These are phyloP conservation scores for Polygonum aviculare DNA, from an alignment of 148 eudicot species.

Conservation along the genomic window DNA sequence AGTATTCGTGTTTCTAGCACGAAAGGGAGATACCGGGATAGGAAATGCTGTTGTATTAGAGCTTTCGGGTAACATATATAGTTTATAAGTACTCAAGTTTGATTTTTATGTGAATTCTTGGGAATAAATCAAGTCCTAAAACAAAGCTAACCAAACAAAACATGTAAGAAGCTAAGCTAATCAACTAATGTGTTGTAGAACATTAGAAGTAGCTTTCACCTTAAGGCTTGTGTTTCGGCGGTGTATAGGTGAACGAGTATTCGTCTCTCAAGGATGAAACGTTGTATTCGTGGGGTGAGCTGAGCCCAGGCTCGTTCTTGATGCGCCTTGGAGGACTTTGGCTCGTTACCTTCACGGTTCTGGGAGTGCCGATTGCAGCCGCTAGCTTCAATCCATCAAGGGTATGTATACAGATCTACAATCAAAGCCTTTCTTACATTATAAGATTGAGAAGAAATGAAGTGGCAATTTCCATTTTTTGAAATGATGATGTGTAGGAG, in stretches of 20 bases:
- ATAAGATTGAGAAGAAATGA: not conserved
- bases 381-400: constrained; percentile 95
- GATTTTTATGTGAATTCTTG: too few species aligned
- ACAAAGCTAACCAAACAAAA: too few species aligned
- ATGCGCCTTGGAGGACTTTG: constrained; percentile 86
- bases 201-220: too few species aligned
- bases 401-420: constrained; percentile 24
- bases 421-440: not conserved
- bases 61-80: too few species aligned
- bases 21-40: too few species aligned
- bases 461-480: not conserved
- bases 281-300: constrained; percentile 93
- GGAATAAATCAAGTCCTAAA: too few species aligned
- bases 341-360: constrained; percentile 68
- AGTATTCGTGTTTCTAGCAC: too few species aligned
- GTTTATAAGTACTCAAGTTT: too few species aligned
- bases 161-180: too few species aligned
- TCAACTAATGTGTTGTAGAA: too few species aligned
- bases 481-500: constrained; percentile 42
- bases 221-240: not conserved
- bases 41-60: too few species aligned
- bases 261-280: constrained; percentile 71
- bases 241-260: constrained; percentile 79
- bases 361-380: constrained; percentile 86
- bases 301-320: constrained; percentile 67